A percentile compares a stretch with the other conserved stretches of the same genome.
phyloP scores from a whole-genome alignment of 2,329 filamentous ascomycete genomes.

The Claviceps humidiphila region DNA sequence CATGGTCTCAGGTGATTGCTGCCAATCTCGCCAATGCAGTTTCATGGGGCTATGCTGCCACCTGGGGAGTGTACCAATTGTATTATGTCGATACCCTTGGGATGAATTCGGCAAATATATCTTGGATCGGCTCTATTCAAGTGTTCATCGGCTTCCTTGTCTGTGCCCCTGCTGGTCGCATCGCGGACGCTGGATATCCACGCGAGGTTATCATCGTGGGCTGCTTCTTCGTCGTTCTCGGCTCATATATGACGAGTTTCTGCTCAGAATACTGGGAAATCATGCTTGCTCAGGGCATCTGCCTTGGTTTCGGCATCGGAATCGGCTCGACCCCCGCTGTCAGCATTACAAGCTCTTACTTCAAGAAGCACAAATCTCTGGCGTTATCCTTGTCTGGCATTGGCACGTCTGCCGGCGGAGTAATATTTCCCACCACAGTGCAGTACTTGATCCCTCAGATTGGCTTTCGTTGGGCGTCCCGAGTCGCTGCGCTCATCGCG shows the following conservation, averaged over 20 bases:
- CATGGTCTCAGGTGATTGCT: slow-evolving; percentile 38
- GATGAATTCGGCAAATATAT: slow-evolving; percentile 22
- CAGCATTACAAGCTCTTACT: slow-evolving; percentile 49
- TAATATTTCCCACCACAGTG: slow-evolving; percentile 44
- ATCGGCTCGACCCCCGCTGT: slow-evolving; percentile 46
- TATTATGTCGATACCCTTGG: slow-evolving; percentile 26
- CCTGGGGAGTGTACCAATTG: slow-evolving; percentile 42
- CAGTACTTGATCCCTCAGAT: slow-evolving; percentile 42
- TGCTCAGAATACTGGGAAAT: slow-evolving; percentile 37
- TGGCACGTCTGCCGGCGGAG: slow-evolving; percentile 42
- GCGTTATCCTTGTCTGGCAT: slow-evolving; percentile 47
- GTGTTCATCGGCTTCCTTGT: slow-evolving; percentile 36
- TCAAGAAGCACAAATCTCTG: slow-evolving; percentile 39
- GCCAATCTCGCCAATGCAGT: slow-evolving; percentile 34
- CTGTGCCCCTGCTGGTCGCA: slow-evolving; percentile 33
- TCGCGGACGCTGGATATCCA: slow-evolving; percentile 37
- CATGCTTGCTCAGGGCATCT: slow-evolving; percentile 39
- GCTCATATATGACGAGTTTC: slow-evolving; percentile 34
- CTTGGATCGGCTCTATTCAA: slow-evolving; percentile 37
- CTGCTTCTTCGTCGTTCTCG: slow-evolving; percentile 28
- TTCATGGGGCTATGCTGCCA: slow-evolving; percentile 35
- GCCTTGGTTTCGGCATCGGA: slow-evolving; percentile 38
- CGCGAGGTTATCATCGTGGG: slow-evolving; percentile 27
- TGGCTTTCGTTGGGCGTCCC: slow-evolving; percentile 51
- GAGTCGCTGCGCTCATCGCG: slow-evolving; percentile 51